Evolutionary conservation across 352 stramenopile species (phyloP).

Genomic region (Phytophthora niederhauseri): DNA sequence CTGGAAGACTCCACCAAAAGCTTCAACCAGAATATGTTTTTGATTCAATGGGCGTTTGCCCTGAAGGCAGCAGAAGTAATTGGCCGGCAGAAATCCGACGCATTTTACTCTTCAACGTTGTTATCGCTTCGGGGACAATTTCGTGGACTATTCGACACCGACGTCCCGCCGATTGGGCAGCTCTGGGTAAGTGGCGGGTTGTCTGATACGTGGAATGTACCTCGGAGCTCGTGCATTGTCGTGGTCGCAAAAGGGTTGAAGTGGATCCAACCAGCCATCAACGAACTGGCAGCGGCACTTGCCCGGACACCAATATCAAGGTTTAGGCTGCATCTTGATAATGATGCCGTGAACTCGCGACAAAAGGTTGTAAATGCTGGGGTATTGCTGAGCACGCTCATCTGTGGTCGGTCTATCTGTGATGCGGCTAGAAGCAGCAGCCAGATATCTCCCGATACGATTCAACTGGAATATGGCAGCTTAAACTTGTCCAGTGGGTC

Average conservation of each 20-base stretch:
- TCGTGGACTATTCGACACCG: neutral
- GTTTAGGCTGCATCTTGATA: neutral
- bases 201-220: too few relatives aligned
- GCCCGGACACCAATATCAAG: neutral
- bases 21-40: neutral
- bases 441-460: neutral
- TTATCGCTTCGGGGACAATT: neutral
- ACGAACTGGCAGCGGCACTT: neutral
- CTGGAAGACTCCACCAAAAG: neutral
- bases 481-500: neutral
- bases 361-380: neutral
- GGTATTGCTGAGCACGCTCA: neutral
- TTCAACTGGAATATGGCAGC: neutral
- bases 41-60: neutral
- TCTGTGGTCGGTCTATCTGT: neutral
- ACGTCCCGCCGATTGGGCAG: neutral
- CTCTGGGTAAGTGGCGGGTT: too few relatives aligned
- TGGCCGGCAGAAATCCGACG: neutral
- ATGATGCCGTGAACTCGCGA: neutral
- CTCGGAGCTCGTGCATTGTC: too few relatives aligned
- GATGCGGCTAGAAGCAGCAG: neutral
- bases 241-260: too few relatives aligned
- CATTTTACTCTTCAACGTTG: neutral
- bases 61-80: neutral
- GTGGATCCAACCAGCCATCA: neutral